Evolutionary conservation across 2,329 filamentous ascomycete species (phyloP).

Genomic region (Parastagonospora nodorum): DNA sequence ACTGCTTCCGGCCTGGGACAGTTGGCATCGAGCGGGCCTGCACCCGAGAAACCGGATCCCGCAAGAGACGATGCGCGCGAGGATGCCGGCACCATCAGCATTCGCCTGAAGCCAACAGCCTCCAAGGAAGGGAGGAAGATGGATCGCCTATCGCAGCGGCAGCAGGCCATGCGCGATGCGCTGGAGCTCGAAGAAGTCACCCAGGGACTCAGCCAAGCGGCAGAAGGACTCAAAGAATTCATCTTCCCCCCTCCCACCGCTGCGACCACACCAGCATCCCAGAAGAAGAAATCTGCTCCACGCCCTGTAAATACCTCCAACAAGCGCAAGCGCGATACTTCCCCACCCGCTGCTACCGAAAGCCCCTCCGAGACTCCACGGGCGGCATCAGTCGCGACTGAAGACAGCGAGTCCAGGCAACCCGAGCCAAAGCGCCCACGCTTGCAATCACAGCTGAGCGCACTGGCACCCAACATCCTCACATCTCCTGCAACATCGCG

Average conservation of each 20-base stretch:
- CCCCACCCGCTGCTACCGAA: conserved; percentile 35
- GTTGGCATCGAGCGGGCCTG: conserved; percentile 14
- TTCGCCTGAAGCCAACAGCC: conserved; percentile 78
- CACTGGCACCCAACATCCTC: conserved; percentile 5
- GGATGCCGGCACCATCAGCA: conserved; percentile 69
- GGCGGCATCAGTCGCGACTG: conserved; percentile 31
- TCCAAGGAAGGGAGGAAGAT: conserved; percentile 79
- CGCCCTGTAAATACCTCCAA: conserved; percentile 30
- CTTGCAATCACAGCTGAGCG: conserved; percentile 25
- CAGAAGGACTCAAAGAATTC: conserved; percentile 42
- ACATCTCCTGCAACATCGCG: conserved; percentile 4
- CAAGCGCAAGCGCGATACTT: conserved; percentile 63
- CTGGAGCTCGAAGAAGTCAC: conserved; percentile 44
- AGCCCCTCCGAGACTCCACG: conserved; percentile 15
- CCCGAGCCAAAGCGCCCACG: conserved; percentile 40
- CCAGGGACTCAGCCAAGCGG: conserved; percentile 40
- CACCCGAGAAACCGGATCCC: conserved; percentile 18
- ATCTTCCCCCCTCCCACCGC: conserved; percentile 26
- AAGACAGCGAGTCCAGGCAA: conserved; percentile 31
- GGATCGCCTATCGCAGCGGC: conserved; percentile 66
- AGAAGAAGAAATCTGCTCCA: conserved; percentile 26
- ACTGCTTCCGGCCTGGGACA: conserved; percentile 23
- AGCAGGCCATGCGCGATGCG: conserved; percentile 54
- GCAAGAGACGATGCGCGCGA: conserved; percentile 49
- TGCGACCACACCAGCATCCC: conserved; percentile 23